Conservation (phyloP, 106 monocot genomes). For the Dendrobium catenatum region DNA sequence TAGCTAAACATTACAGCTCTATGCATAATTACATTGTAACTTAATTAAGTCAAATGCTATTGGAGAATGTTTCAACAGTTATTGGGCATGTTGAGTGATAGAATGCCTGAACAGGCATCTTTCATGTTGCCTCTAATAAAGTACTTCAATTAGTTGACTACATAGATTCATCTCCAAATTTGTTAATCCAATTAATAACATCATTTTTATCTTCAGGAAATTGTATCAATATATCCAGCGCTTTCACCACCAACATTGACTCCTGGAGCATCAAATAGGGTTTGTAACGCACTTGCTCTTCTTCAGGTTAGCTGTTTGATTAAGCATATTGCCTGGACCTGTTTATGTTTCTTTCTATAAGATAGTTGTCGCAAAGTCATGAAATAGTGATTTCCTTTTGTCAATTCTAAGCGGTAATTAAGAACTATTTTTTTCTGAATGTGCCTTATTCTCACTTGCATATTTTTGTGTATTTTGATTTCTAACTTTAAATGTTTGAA, state of each 20-base stretch:
- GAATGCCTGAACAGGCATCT: neutral
- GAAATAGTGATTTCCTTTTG: no score
- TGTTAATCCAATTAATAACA: constrained; percentile 2
- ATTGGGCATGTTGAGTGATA: neutral
- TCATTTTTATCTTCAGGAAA: constrained; percentile 55
- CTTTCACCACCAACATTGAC: constrained; percentile 94
- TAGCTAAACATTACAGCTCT: neutral
- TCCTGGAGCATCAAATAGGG: constrained; percentile 91
- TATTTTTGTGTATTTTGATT: neutral
- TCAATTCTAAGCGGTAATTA: no score
- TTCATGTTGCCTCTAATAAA: neutral
- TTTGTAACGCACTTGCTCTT: constrained; percentile 99
- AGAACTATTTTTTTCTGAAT: no score
- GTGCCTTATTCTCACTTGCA: no score
- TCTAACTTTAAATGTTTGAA: neutral
- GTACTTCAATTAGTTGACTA: neutral
- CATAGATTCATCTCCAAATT: neutral
- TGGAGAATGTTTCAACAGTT: neutral
- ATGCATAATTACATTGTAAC: neutral
- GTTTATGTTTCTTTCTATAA: neutral
- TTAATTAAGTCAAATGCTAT: neutral
- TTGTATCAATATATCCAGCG: constrained; percentile 87
- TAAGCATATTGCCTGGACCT: neutral
- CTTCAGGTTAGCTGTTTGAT: constrained; percentile 63
- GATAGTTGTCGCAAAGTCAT: neutral